Base-by-base conservation (phyloP, 345 rosid species). In the Psidium friedrichsthalianum region DNA sequence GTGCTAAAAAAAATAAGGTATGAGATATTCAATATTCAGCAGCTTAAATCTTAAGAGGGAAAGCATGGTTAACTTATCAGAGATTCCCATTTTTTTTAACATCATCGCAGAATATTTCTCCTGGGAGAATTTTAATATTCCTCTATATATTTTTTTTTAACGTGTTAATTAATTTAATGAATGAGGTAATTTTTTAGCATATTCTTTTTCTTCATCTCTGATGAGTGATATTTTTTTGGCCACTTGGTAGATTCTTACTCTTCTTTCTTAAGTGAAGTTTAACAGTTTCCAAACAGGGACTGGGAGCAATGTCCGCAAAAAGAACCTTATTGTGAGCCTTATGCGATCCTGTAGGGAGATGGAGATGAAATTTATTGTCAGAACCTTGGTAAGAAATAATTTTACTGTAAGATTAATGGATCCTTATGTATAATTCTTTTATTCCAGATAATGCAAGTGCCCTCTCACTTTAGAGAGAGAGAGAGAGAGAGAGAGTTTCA, bases 281-380 rank as follows among this genome's bases (percentile, higher is more conserved):
- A 87, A 91, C 98, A 96, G 98, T 91, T 86, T 88, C 54, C 98
- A 94, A 89, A 91, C 96, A 93, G 99, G 98, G 82, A 89, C 89
- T 85, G 96, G 96, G 87, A 96, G 99, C 87, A 92, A 92, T 54
- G 85, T 58, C 61, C 94, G 93, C 84, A 96, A 96, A 94, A 95
- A 95, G 90, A 93, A 88, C 90, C 90, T 96, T 42, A 95, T 95
- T 51, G 90, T 96, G 91, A 94, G 90, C 89, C 95, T 96, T 88
- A 89, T 96, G 95, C 91, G 93, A 32, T 92, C 95, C 82, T 96
- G 98, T 89, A 93, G 94, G 91, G 98, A 94, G 90, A 94, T 93
- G 90, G 98, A 96, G 92, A 93, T 95, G 87, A 96, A 95, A 88
- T 95, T 94, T 92, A 87, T 95, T 13, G 96, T 96, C 51, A 93